These are phyloP conservation scores for Panellus pusillus DNA, from an alignment of 768 basidiomycete genomes.

Conservation along the genomic window DNA sequence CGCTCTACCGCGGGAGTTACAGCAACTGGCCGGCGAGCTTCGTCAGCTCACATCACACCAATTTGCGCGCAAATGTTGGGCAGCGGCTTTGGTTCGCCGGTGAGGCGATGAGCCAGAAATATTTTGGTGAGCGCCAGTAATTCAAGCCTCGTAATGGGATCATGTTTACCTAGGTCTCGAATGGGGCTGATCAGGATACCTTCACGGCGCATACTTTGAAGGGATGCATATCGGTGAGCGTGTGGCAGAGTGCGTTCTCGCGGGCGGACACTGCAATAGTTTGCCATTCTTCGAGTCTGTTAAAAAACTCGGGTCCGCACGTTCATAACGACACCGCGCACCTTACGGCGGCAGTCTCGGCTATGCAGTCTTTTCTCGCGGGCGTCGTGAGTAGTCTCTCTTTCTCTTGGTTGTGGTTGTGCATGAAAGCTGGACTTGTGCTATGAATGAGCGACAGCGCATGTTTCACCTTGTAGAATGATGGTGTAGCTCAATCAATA, in stretches of 20 bases:
- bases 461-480: no score
- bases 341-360: no score
- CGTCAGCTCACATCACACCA: slow-evolving; percentile 50
- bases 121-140: slow-evolving; percentile 47
- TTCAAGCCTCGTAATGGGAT: no score
- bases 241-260: neutral
- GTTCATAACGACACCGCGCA: no score
- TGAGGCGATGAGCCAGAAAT: slow-evolving; percentile 57
- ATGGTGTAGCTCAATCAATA: no score
- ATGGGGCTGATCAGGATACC: neutral
- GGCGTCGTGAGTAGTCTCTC: no score
- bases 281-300: neutral
- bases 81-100: slow-evolving; percentile 60
- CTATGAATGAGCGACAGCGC: no score
- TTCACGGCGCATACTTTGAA: slow-evolving; percentile 2
- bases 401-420: no score
- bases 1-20: slow-evolving; percentile 59
- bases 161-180: no score
- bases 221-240: neutral
- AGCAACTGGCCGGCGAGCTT: slow-evolving; percentile 73
- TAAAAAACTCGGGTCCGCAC: no score
- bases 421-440: no score
- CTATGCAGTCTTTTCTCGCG: no score
- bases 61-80: slow-evolving; percentile 54
- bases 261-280: neutral